Conservation (phyloP, 805 yeast species). For the Geotrichum ghanense region DNA sequence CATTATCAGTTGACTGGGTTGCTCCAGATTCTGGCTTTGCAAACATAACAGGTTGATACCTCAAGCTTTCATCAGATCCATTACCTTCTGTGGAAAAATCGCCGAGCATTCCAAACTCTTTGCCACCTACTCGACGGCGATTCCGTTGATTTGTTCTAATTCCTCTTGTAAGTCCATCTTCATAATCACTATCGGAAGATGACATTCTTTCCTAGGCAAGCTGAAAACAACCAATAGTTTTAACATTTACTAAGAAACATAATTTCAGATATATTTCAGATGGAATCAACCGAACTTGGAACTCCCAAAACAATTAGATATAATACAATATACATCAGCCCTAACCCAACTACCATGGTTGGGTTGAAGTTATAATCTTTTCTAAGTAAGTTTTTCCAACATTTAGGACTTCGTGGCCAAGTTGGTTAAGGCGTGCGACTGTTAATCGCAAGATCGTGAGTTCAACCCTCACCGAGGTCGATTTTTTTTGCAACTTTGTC, state of each 20-base stretch:
- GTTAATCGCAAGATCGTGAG: slow-evolving; percentile 37
- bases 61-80: not conserved
- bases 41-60: not conserved
- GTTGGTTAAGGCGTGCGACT: slow-evolving; percentile 37
- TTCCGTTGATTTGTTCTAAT: not conserved
- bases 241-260: too few species aligned
- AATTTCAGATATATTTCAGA: too few species aligned
- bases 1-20: not conserved
- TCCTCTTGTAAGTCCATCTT: not conserved
- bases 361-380: too few species aligned
- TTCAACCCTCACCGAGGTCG: slow-evolving; percentile 36
- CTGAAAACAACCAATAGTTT: too few species aligned
- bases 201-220: too few species aligned
- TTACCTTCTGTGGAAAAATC: not conserved
- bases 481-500: too few species aligned
- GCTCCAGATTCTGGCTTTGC: not conserved
- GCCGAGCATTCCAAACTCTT: not conserved
- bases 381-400: not conserved
- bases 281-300: too few species aligned
- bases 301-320: too few species aligned
- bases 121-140: not conserved
- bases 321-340: too few species aligned
- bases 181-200: not conserved
- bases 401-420: slow-evolving; percentile 31
- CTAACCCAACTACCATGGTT: too few species aligned